phyloP scores from a whole-genome alignment of 352 stramenopile species.

The Phytophthora capsici region DNA sequence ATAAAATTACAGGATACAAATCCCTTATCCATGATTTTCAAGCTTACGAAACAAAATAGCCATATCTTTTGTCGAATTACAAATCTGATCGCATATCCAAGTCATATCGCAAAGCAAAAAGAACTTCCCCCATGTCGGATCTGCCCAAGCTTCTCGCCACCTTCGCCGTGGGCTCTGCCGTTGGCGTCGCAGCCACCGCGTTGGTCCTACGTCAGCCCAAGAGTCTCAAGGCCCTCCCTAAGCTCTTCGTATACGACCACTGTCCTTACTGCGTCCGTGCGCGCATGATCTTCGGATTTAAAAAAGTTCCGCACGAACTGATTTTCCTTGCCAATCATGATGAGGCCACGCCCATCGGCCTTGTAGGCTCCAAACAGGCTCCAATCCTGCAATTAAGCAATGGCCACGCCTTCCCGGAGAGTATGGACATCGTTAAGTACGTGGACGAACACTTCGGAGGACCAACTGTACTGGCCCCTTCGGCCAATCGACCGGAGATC shows the following conservation, averaged over 20 bases:
- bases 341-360: constrained; percentile 53
- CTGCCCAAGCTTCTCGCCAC: constrained; percentile 33
- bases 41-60: too few relatives aligned
- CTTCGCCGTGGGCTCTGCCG: constrained; percentile 32
- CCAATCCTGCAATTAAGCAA: constrained; percentile 58
- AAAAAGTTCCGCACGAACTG: constrained; percentile 48
- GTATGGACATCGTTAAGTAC: constrained; percentile 71
- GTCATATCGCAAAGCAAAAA: neutral
- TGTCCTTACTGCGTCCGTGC: constrained; percentile 62
- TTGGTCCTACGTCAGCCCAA: constrained; percentile 17
- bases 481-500: constrained; percentile 45
- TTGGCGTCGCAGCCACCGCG: constrained; percentile 28
- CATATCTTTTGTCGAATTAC: too few relatives aligned
- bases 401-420: constrained; percentile 55
- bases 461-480: constrained; percentile 36
- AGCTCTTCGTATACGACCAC: constrained; percentile 70
- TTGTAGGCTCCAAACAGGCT: constrained; percentile 57
- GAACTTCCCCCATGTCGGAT: constrained; percentile 22
- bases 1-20: too few relatives aligned
- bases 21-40: too few relatives aligned
- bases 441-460: constrained; percentile 61
- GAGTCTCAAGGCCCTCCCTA: constrained; percentile 26
- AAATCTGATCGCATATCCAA: neutral
- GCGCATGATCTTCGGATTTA: constrained; percentile 63
- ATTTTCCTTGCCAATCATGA: constrained; percentile 63